phyloP scores from a whole-genome alignment of 495 filamentous ascomycete genomes.

The Tuber brumale region DNA sequence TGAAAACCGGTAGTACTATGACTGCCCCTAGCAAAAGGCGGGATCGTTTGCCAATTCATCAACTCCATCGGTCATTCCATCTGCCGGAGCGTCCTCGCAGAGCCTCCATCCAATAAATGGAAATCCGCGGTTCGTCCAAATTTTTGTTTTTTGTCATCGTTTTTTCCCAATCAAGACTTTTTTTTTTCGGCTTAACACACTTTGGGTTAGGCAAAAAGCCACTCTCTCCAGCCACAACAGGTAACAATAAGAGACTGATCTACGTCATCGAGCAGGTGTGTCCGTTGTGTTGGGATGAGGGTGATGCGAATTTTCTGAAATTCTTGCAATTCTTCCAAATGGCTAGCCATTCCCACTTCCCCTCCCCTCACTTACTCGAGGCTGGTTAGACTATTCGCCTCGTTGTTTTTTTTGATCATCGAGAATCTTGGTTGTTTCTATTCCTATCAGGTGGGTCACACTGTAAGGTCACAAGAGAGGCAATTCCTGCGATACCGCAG shows the following conservation, averaged over 20 bases:
- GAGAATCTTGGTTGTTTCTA: background rate
- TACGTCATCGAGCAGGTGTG: slow-evolving; percentile 2
- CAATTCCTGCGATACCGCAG: background rate
- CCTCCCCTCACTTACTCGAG: background rate
- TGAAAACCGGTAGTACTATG: too few relatives aligned
- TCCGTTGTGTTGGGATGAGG: background rate
- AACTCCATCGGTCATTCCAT: background rate
- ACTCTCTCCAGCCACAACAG: background rate
- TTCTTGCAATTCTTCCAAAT: background rate
- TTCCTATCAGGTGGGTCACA: background rate
- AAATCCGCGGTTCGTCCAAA: background rate
- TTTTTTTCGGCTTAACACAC: background rate
- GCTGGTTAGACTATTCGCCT: too few relatives aligned
- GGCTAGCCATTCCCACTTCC: background rate
- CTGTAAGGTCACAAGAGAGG: background rate
- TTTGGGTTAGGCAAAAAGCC: background rate
- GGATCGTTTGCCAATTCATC: background rate
- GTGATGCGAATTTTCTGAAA: background rate
- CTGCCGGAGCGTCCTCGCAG: background rate
- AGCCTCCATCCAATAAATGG: background rate
- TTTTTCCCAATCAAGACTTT: background rate
- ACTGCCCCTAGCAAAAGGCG: too few relatives aligned
- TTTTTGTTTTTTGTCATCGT: background rate
- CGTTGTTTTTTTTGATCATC: background rate
- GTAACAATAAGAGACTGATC: background rate